A percentile compares a stretch with the other conserved stretches of the same genome.
phyloP scores from a whole-genome alignment of 148 eudicot genomes.

The Cornus controversa region DNA sequence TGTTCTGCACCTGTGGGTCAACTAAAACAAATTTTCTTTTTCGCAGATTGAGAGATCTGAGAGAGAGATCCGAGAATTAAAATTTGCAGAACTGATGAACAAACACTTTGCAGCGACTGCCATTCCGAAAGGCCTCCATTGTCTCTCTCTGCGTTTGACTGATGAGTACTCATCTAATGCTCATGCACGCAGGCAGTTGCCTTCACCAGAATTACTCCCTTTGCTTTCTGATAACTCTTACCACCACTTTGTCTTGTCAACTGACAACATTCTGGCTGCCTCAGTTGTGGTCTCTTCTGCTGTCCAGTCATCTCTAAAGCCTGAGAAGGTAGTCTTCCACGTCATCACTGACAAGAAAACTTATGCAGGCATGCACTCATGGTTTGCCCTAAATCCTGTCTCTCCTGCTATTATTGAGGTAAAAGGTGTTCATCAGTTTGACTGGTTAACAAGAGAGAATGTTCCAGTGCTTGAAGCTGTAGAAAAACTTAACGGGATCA shows the following conservation, averaged over 20 bases:
- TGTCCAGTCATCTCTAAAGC: conserved; percentile 67
- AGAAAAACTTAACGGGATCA: conserved; percentile 77
- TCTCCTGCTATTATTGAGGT: conserved; percentile 94
- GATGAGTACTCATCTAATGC: conserved; percentile 99
- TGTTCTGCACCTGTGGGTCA: background rate
- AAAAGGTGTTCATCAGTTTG: conserved; percentile 98
- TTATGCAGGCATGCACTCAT: conserved; percentile 98
- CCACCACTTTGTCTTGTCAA: conserved; percentile 78
- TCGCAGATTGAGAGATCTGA: conserved; percentile 94
- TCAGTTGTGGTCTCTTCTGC: conserved; percentile 90
- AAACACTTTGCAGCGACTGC: conserved; percentile 98
- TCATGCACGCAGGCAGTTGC: conserved; percentile 92
- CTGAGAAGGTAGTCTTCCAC: conserved; percentile 90
- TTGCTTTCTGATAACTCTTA: conserved; percentile 83
- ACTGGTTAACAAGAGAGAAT: conserved; percentile 96
- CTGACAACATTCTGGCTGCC: conserved; percentile 95
- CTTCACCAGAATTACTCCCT: conserved; percentile 93
- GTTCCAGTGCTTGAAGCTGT: conserved; percentile 99
- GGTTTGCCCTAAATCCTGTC: conserved; percentile 89
- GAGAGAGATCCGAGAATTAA: conserved; percentile 77
- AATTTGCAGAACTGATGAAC: conserved; percentile 92
- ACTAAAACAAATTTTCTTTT: conserved; percentile 10
- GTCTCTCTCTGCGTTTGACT: conserved; percentile 93
- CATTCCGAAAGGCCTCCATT: conserved; percentile 92
- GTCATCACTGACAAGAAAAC: conserved; percentile 99